These are phyloP conservation scores for Trichoderma endophyticum DNA, from an alignment of 2,329 filamentous ascomycete genomes.

Conservation along the genomic window DNA sequence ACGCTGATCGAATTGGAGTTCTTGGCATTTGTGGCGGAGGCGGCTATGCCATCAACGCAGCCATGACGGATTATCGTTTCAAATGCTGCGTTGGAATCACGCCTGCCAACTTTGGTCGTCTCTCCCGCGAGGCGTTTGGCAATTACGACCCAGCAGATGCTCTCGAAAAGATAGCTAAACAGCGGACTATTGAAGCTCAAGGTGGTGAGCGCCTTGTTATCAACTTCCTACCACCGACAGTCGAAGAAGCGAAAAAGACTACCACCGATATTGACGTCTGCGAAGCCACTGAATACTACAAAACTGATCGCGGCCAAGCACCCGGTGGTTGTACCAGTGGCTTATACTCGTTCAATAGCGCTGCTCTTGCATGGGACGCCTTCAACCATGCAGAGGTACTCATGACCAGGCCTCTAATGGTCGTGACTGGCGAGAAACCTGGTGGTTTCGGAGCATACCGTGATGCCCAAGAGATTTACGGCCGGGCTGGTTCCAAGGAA, in stretches of 20 bases:
- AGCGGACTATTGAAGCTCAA: not conserved
- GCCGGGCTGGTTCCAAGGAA: not conserved
- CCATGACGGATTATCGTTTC: not conserved
- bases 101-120: not conserved
- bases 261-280: not conserved
- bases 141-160: not conserved
- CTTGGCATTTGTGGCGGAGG: not conserved
- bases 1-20: not conserved
- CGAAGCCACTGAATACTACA: not conserved
- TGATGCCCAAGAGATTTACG: not conserved
- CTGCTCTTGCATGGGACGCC: not conserved
- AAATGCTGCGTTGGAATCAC: not conserved
- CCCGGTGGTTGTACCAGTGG: not conserved
- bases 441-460: not conserved
- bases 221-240: not conserved
- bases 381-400: not conserved
- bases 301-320: not conserved
- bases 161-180: not conserved
- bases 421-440: not conserved
- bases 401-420: not conserved
- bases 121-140: not conserved
- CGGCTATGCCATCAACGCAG: not conserved
- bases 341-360: not conserved
- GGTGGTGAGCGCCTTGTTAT: not conserved
- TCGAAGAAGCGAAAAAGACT: not conserved